Evolutionary conservation across 75 land plant species (phyloP).

Genomic region (Pinus albicaulis): DNA sequence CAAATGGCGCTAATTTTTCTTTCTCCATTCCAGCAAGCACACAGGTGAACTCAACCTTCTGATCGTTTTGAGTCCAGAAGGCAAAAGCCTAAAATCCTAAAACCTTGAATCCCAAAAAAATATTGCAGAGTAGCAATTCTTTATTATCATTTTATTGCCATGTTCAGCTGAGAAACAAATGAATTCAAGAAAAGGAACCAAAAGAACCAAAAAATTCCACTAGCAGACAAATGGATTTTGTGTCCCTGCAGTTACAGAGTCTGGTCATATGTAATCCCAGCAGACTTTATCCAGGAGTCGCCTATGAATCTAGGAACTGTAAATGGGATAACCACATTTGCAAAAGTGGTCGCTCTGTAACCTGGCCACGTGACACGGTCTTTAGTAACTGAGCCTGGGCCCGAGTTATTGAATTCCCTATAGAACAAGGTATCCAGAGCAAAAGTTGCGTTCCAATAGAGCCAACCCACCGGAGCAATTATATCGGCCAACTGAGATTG

Average conservation of each 20-base stretch:
- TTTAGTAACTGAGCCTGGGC: constrained; percentile 17
- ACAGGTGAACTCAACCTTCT: too few species aligned
- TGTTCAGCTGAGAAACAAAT: too few species aligned
- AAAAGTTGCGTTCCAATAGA: constrained; percentile 33
- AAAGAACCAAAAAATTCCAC: too few species aligned
- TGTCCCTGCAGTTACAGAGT: neutral
- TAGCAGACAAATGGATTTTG: neutral
- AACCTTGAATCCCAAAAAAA: too few species aligned
- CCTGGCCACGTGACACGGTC: constrained; percentile 47
- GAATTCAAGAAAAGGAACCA: too few species aligned
- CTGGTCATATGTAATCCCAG: neutral
- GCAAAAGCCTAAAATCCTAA: too few species aligned
- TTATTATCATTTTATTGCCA: too few species aligned
- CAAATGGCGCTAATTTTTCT: too few species aligned
- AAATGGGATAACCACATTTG: neutral
- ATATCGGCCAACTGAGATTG: constrained; percentile 21
- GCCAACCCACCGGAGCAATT: constrained; percentile 41
- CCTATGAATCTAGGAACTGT: constrained; percentile 15
- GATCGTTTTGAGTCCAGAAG: too few species aligned
- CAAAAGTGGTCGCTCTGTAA: neutral
- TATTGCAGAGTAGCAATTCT: too few species aligned
- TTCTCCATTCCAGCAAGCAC: too few species aligned
- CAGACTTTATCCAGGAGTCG: neutral
- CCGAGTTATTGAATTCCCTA: constrained; percentile 35
- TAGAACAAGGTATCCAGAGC: constrained; percentile 38